These are phyloP conservation scores for Chytridiales sp. DNA, from an alignment of 371 early-diverging fungal species.

Conservation along the genomic window DNA sequence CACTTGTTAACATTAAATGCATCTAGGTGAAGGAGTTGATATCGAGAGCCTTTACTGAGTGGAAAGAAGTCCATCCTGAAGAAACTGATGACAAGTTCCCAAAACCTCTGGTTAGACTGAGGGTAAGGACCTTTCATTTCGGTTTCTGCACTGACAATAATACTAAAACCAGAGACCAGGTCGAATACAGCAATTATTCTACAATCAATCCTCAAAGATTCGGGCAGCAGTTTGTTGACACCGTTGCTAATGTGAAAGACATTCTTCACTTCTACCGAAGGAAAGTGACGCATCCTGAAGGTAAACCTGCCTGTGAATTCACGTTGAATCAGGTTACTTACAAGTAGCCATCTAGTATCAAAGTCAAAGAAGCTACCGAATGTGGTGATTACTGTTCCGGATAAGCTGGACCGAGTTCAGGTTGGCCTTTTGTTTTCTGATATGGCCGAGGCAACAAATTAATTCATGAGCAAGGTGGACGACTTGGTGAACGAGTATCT, in stretches of 20 bases:
- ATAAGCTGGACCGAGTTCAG: constrained; percentile 62
- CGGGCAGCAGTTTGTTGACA: constrained; percentile 75
- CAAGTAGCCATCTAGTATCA: neutral
- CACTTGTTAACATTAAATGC: constrained; percentile 6
- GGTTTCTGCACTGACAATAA: neutral
- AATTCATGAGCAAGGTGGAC: too few relatives aligned
- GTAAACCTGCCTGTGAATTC: neutral
- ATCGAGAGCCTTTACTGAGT: constrained; percentile 59
- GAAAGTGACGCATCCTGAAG: neutral
- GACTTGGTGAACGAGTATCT: constrained; percentile 74
- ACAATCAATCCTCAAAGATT: constrained; percentile 85
- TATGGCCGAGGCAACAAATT: too few relatives aligned
- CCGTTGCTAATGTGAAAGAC: constrained; percentile 95
- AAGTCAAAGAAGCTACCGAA: constrained; percentile 2
- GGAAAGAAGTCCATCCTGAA: constrained; percentile 46
- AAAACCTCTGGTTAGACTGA: constrained; percentile 74
- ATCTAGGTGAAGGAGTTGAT: constrained; percentile 67
- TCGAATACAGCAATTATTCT: constrained; percentile 80
- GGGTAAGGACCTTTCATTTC: constrained; percentile 41
- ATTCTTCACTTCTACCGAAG: constrained; percentile 77
- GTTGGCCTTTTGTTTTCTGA: too few relatives aligned
- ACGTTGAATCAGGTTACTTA: constrained; percentile 7
- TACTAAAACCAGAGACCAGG: constrained; percentile 37
- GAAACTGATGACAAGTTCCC: constrained; percentile 43
- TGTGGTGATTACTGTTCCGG: constrained; percentile 48